Evolutionary conservation across 2,329 filamentous ascomycete species (phyloP).

Genomic region (Capronia epimyces): DNA sequence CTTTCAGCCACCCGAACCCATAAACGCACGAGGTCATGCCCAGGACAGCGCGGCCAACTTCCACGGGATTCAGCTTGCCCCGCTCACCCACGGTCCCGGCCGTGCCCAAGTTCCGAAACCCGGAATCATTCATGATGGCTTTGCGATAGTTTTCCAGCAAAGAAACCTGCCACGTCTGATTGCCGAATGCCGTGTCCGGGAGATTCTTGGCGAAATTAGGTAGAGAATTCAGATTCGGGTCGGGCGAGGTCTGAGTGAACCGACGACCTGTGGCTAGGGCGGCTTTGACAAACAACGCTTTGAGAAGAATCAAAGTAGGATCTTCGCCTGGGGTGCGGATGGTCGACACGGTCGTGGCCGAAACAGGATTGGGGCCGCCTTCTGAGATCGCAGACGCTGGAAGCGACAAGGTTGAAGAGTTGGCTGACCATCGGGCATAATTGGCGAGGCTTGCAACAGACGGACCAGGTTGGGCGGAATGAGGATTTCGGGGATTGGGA

Average conservation of each 20-base stretch:
- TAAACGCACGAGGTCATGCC: conserved; percentile 68
- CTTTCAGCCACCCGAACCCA: conserved; percentile 67
- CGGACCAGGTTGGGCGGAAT: conserved; percentile 22
- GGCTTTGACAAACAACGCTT: conserved; percentile 73
- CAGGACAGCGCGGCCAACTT: conserved; percentile 72
- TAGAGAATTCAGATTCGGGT: conserved; percentile 60
- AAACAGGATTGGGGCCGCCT: conserved; percentile 34
- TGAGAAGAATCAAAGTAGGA: conserved; percentile 68
- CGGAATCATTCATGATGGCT: conserved; percentile 67
- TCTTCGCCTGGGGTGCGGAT: conserved; percentile 56
- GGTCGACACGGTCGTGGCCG: conserved; percentile 43
- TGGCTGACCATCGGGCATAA: conserved; percentile 64
- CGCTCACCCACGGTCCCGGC: conserved; percentile 50
- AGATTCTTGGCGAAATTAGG: conserved; percentile 72
- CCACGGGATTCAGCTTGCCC: conserved; percentile 61
- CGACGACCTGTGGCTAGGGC: conserved; percentile 42
- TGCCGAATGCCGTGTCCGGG: conserved; percentile 72
- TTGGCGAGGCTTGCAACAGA: conserved; percentile 9
- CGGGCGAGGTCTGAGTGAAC: conserved; percentile 18
- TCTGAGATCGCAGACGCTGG: conserved; percentile 52
- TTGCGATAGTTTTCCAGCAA: conserved; percentile 76
- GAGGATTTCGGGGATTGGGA: conserved; percentile 16
- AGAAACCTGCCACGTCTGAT: conserved; percentile 61
- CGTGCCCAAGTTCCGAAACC: conserved; percentile 48
- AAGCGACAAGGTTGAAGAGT: conserved; percentile 69